Evolutionary conservation across 805 yeast species (phyloP), one percentile per base, ranked within the genome.

Genomic region (Ascoidea asiatica): DNA sequence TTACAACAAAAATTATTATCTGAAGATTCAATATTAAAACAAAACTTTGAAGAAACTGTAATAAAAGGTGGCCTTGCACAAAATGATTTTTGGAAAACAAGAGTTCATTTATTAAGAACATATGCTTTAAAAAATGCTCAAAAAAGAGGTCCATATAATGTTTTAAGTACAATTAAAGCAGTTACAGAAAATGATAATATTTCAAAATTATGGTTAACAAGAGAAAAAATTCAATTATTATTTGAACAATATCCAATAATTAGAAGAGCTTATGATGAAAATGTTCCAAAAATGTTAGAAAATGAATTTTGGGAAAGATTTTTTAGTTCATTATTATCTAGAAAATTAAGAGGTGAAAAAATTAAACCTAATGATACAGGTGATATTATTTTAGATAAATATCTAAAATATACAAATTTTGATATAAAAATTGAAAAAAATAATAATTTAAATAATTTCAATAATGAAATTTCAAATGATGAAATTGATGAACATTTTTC

Each of bases 251-350:
- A 90, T 56, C 98, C 98, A 0, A 77, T 89, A 37, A 94, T 92
- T 21, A 77, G 85, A 48, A 77, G 75, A 50, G 97, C 97, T 0
- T 92, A 84, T 56, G 79, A 77, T 47, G 98, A 92, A 44, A 79
- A 79, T 46, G 98, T 92, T 4, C 98, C 97, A 1, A 79, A 81
- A 49, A 69, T 92, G 44, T 73, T 76, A 41, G 97, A 92, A 58
- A 89, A 90, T 38, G 95, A 84, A 56, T 92, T 92, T 54, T 92
- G 98, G 98, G 86, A 95, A 8, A 67, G 97, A 49, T 92, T 92
- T 56, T 92, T 92, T 69, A 80, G 86, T 54, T 88, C 97, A 0
- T 82, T 87, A 54, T 65, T 92, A 48, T 92, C 89, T 56, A 70
- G 96, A 52, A 76, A 88, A 54, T 66, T 92, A 33, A 72, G 95